Evolutionary conservation across 140 eudicot genomes (phyloP), one percentile per base, ranked within the genome.

Genomic region (Stevia rebaudiana): DNA sequence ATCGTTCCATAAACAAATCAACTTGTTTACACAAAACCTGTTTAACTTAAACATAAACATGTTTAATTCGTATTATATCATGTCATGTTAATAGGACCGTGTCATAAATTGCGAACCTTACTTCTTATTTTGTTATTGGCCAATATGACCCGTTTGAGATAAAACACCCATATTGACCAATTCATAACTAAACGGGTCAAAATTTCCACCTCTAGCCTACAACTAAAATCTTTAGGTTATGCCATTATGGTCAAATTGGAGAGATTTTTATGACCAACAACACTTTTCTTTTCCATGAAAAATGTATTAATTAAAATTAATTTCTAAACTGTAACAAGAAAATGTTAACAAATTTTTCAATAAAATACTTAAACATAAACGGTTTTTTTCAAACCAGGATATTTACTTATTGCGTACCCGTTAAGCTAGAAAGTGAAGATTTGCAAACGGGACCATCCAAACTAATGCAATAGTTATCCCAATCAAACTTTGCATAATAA

Each of bases 401-500:
- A 8, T 61, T 3, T 50, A 39, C 46, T 51, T 57, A 37, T 72
- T 56, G 12, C 81, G 78, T 79, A 82, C 94, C 86, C 0, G 72
- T 51, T 74, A 82, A 55, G 52, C 80, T 68, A 33, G 84, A 78
- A 33, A 85, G 48, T 35, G 81, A 82, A 43, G 84, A 71, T 72
- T 61, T 77, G 75, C 69, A 41, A 46, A 85, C 82, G 0, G 87
- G 88, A 46, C 94, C 94, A 67, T 85, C 81, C 65, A 85, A 53
- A 63, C 86, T 80, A 35, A 85, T 33, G 69, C 85, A 76, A 23
- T 74, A 79, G 60, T 80, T 77, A 68, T 79, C 83, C 94, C 94
- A 85, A 28, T 85, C 88, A 72, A 85, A 85, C 64, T 65, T 74
- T 75, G 89, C 81, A 76, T 73, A 85, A 73, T 82, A 82, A 61